A percentile compares a stretch with the other conserved stretches of the same genome.
phyloP scores from a whole-genome alignment of 2,329 filamentous ascomycete genomes.

The Colletotrichum euphorbiae region DNA sequence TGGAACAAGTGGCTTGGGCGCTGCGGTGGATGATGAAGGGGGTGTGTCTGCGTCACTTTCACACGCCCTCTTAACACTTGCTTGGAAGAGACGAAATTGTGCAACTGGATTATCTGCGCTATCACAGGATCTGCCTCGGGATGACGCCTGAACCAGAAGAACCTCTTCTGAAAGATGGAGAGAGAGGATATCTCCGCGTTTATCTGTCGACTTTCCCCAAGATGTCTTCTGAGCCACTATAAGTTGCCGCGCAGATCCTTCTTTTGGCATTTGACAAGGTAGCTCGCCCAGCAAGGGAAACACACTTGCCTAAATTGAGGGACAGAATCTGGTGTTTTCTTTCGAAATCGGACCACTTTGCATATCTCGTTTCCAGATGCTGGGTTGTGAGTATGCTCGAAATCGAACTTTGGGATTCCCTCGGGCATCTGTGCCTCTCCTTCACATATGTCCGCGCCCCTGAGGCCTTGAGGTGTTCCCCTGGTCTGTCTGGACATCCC shows the following conservation, averaged over 20 bases:
- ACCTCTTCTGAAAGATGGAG: not conserved
- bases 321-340: conserved; percentile 46
- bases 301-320: conserved; percentile 37
- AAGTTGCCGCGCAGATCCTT: conserved; percentile 32
- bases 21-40: conserved; percentile 24
- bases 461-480: conserved; percentile 8
- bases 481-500: conserved; percentile 36
- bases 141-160: not conserved
- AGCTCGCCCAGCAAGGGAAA: conserved; percentile 28
- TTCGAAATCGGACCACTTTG: conserved; percentile 45
- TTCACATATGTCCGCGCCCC: not conserved
- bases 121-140: conserved; percentile 22
- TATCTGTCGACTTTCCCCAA: conserved; percentile 21
- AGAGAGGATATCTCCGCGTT: conserved; percentile 19
- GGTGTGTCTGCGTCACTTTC: conserved; percentile 2
- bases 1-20: conserved; percentile 38
- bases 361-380: conserved; percentile 43
- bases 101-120: conserved; percentile 17
- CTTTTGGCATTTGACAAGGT: conserved; percentile 31
- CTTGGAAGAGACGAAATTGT: conserved; percentile 31
- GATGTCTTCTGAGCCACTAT: conserved; percentile 19
- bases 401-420: conserved; percentile 45
- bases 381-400: conserved; percentile 33
- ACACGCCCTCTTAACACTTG: conserved; percentile 29
- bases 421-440: conserved; percentile 29